Evolutionary conservation across 2,329 filamentous ascomycete species (phyloP).

Genomic region (Aspergillus terreus): DNA sequence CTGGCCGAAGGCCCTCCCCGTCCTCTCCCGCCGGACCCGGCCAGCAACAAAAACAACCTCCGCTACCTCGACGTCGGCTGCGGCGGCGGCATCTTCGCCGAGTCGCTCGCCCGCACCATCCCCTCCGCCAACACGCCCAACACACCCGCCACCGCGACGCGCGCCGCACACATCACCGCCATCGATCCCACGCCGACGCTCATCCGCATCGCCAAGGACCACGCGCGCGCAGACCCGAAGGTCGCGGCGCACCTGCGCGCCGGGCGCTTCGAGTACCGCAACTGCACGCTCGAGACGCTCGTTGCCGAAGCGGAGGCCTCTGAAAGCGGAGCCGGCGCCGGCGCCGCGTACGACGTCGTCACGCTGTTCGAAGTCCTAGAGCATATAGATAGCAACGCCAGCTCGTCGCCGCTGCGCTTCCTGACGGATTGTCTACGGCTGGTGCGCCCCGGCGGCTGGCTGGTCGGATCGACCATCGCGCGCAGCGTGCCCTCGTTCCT

Average conservation of each 20-base stretch:
- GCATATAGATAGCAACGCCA: constrained; percentile 73
- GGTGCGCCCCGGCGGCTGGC: constrained; percentile 86
- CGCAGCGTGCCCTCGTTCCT: constrained; percentile 85
- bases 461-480: constrained; percentile 88
- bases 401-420: constrained; percentile 74
- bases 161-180: constrained; percentile 41
- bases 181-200: constrained; percentile 43
- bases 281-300: constrained; percentile 67
- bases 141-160: constrained; percentile 27
- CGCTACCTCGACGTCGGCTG: neutral
- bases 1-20: constrained; percentile 52
- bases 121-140: constrained; percentile 4
- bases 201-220: constrained; percentile 64
- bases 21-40: constrained; percentile 16
- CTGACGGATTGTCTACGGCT: constrained; percentile 55
- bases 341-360: constrained; percentile 67
- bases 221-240: constrained; percentile 70
- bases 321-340: constrained; percentile 26
- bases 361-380: constrained; percentile 93
- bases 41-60: neutral
- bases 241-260: constrained; percentile 53
- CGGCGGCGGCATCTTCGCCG: constrained; percentile 76
- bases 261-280: constrained; percentile 63
- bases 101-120: constrained; percentile 51
- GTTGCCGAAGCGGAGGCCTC: constrained; percentile 9